Evolutionary conservation across 768 basidiomycete genomes (phyloP).

Genomic region (Xerocomellus amylosporus): DNA sequence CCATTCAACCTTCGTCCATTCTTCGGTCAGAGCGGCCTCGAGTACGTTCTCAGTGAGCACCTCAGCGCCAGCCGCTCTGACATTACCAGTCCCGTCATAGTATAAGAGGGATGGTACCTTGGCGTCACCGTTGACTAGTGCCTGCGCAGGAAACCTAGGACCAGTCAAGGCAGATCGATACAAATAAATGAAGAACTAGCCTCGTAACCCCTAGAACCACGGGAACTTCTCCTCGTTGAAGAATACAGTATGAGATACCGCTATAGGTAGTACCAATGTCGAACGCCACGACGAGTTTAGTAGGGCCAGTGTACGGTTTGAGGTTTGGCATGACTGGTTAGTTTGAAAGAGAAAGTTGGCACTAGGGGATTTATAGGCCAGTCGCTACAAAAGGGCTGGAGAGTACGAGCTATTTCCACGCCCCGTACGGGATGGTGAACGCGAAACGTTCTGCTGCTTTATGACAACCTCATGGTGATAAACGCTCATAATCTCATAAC

Average conservation of each 20-base stretch:
- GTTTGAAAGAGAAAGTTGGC: not conserved
- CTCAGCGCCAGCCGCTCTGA: slow-evolving; percentile 41
- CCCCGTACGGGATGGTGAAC: not conserved
- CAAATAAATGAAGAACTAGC: not conserved
- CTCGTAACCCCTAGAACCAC: slow-evolving; percentile 10
- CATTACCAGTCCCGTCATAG: slow-evolving; percentile 37
- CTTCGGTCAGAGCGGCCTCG: slow-evolving; percentile 35
- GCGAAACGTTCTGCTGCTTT: not conserved
- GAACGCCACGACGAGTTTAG: slow-evolving; percentile 42
- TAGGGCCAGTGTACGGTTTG: slow-evolving; percentile 5
- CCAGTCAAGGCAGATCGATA: not conserved
- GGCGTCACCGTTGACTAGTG: slow-evolving; percentile 37
- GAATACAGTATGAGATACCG: slow-evolving; percentile 39
- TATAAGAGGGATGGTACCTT: slow-evolving; percentile 46
- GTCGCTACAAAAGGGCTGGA: too few relatives aligned
- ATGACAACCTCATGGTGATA: not conserved
- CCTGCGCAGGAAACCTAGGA: slow-evolving; percentile 38
- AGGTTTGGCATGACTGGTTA: slow-evolving; percentile 1
- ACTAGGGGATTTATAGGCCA: not conserved
- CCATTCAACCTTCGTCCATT: slow-evolving; percentile 20
- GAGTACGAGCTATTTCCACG: not conserved
- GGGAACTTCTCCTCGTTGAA: slow-evolving; percentile 8
- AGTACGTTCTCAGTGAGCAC: slow-evolving; percentile 31
- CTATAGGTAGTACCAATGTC: slow-evolving; percentile 49
- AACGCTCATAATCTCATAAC: not conserved